Evolutionary conservation across 768 basidiomycete genomes (phyloP), one percentile per base, ranked within the genome.

Genomic region (Cystobasidium onofrii): DNA sequence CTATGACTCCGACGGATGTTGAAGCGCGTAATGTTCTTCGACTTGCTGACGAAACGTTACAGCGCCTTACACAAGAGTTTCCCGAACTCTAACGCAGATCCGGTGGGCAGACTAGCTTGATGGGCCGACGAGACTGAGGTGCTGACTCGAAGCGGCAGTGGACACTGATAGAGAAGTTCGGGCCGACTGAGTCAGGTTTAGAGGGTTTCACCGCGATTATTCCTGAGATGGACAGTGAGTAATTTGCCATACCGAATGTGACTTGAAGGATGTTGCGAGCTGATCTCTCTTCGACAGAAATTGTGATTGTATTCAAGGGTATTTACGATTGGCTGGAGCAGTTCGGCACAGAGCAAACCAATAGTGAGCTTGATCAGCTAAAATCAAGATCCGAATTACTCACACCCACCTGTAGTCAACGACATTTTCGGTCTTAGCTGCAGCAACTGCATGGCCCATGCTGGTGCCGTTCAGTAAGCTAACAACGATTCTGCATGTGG

Each of bases 271-370:
- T n/a, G n/a, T n/a, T n/a, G n/a, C n/a, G n/a, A n/a, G n/a, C n/a
- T n/a, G n/a, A n/a, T n/a, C n/a, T 29, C 25, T 50, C 23, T 43
- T n/a, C n/a, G n/a, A n/a, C n/a, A 67, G 65, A 79, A 75, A 73
- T 78, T 52, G 78, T 79, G 1, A 76, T 78, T 31, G 78, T 78
- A 25, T 78, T 78, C 76, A 73, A 74, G 57, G 77, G 77, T 27
- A 36, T 74, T 12, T 71, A 67, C 27, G 66, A 64, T 18, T 74
- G 73, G 73, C 23, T 36, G 4, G 34, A 70, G 43, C 55, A 74
- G 20, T 74, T 72, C 57, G 57, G 57, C 31, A 60, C 57, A 4
- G 57, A 60, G 29, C 25, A 34, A 29, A 34, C 33, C 17, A 60
- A 60, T 23, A 60, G 57, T 60, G 27, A 60, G 57, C 27, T 13